phyloP scores from a whole-genome alignment of 441 rosid species.

The Erysimum pusillum region DNA sequence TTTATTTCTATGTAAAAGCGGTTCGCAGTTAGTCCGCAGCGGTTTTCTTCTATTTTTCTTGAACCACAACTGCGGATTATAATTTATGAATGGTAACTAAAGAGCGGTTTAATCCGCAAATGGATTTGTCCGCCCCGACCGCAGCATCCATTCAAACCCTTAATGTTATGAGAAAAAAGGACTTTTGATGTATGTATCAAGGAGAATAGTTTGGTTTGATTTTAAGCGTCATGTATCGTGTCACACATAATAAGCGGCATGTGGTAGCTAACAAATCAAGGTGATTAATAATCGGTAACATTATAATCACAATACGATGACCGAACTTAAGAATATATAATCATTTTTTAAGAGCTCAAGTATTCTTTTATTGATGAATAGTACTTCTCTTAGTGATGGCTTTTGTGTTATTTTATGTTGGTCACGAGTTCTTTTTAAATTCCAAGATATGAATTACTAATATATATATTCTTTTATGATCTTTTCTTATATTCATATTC shows the following conservation, averaged over 20 bases:
- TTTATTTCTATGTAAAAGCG: too few species aligned
- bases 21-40: too few species aligned
- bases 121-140: too few species aligned
- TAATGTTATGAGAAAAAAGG: neutral
- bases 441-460: neutral
- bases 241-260: conserved; percentile 43
- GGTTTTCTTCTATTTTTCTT: too few species aligned
- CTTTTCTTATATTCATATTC: conserved; percentile 9
- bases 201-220: conserved; percentile 25
- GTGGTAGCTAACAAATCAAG: conserved; percentile 45
- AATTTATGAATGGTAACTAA: too few species aligned
- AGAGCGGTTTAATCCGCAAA: too few species aligned
- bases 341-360: conserved; percentile 11
- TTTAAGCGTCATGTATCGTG: conserved; percentile 40
- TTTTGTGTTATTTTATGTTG: neutral
- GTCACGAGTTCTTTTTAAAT: conserved; percentile 22
- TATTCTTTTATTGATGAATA: neutral
- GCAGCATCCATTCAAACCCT: too few species aligned
- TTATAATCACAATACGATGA: conserved; percentile 1
- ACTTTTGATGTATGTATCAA: neutral
- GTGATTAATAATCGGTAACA: conserved; percentile 19
- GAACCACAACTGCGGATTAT: too few species aligned
- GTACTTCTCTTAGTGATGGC: neutral
- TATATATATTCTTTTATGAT: neutral
- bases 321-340: conserved; percentile 4